Conservation (phyloP, 2,329 filamentous ascomycete species). For the Hymenoscyphus albidus region DNA sequence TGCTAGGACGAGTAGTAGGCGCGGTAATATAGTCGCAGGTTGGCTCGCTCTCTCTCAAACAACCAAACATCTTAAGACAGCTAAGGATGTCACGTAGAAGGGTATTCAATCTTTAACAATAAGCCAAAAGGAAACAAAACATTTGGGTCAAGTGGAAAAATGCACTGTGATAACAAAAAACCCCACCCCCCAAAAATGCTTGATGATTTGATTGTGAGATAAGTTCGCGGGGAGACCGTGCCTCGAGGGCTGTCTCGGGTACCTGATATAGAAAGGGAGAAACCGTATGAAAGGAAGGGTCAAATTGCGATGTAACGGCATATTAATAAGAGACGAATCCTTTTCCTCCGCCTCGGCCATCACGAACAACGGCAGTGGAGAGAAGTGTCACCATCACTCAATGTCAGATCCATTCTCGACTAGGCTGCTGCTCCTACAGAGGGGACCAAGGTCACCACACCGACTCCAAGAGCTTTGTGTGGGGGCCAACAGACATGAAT, state of each 20-base stretch:
- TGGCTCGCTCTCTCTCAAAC: slow-evolving; percentile 1
- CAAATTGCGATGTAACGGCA: slow-evolving; percentile 13
- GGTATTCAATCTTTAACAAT: neutral
- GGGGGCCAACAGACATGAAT: slow-evolving; percentile 9
- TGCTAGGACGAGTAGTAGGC: neutral
- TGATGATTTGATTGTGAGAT: slow-evolving; percentile 5
- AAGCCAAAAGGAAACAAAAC: neutral
- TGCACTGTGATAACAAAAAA: slow-evolving; percentile 7
- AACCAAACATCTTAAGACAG: slow-evolving; percentile 9
- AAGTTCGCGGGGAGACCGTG: slow-evolving; percentile 10
- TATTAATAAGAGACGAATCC: slow-evolving; percentile 18
- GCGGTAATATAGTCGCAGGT: slow-evolving; percentile 1
- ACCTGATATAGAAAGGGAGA: slow-evolving; percentile 15
- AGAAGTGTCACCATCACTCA: slow-evolving; percentile 11
- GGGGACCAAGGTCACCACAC: slow-evolving; percentile 7
- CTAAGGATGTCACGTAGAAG: slow-evolving; percentile 5
- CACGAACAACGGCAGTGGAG: slow-evolving; percentile 12
- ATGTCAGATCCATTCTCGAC: slow-evolving; percentile 11
- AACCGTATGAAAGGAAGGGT: slow-evolving; percentile 11
- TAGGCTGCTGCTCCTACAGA: slow-evolving; percentile 8
- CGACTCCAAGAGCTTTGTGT: slow-evolving; percentile 8
- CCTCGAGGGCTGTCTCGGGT: slow-evolving; percentile 12
- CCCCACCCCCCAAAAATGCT: slow-evolving; percentile 11
- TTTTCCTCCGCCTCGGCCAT: slow-evolving; percentile 13
- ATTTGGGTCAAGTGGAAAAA: slow-evolving; percentile 1